Percentiles rank a stretch among this genome's conserved stretches.
These are phyloP conservation scores for Camellia oleifera DNA, from an alignment of 179 eudicot genomes.

Conservation along the genomic window DNA sequence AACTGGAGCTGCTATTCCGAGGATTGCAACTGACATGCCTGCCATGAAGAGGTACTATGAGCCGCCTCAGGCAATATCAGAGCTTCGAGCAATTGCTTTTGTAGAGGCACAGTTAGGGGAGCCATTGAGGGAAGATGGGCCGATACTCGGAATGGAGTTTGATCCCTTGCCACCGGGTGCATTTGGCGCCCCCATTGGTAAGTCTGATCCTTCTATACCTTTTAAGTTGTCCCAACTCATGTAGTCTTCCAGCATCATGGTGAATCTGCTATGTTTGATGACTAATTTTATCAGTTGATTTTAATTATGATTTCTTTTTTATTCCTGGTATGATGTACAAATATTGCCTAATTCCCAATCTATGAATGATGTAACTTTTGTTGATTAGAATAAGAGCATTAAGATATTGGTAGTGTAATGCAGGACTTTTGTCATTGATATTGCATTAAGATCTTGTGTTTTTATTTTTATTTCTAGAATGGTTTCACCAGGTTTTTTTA, in stretches of 20 bases:
- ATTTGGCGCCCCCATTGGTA: slow-evolving; percentile 89
- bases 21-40: slow-evolving; percentile 40
- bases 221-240: background rate
- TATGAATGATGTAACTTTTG: background rate
- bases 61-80: slow-evolving; percentile 59
- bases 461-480: too few species aligned
- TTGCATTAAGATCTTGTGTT: too few species aligned
- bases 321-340: background rate
- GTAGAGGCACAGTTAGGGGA: slow-evolving; percentile 91
- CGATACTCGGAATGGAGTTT: slow-evolving; percentile 92
- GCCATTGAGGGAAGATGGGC: slow-evolving; percentile 80
- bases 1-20: slow-evolving; percentile 53
- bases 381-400: background rate
- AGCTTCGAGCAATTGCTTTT: slow-evolving; percentile 65
- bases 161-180: slow-evolving; percentile 98
- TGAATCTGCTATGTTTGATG: background rate
- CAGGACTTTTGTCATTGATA: too few species aligned
- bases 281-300: background rate
- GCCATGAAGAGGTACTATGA: slow-evolving; percentile 55
- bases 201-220: slow-evolving; percentile 15
- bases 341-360: background rate
- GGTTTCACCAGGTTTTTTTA: background rate
- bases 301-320: too few species aligned
- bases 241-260: too few species aligned
- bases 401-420: too few species aligned